These are phyloP conservation scores for Syzygium oleosum DNA, from an alignment of 345 rosid species.

Conservation along the genomic window DNA sequence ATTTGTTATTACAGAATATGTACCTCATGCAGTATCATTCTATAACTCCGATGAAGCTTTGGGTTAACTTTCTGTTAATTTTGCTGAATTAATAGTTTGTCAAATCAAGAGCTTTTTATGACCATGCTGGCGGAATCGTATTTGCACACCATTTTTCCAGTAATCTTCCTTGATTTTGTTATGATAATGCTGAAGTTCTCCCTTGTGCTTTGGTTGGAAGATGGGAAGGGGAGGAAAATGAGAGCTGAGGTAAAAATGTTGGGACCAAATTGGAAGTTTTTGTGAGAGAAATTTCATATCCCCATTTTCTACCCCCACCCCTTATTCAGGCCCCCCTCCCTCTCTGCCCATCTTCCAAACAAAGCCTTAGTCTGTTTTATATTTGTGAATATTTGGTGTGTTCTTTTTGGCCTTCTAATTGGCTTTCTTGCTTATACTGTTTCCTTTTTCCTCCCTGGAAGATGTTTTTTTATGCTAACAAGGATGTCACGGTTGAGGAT, in stretches of 20 bases:
- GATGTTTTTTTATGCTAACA: conserved; percentile 80
- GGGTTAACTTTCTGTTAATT: background rate
- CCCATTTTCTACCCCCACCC: background rate
- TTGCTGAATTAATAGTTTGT: background rate
- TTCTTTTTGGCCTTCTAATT: background rate
- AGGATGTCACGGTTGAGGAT: conserved; percentile 53
- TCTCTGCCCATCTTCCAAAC: background rate
- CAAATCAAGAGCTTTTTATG: background rate
- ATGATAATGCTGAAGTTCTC: background rate
- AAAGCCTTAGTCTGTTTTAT: background rate
- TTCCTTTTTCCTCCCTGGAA: conserved; percentile 13
- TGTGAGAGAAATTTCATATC: background rate
- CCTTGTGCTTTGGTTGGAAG: background rate
- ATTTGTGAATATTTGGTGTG: background rate
- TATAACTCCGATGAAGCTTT: background rate
- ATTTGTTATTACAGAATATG: background rate
- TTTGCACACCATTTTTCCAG: background rate
- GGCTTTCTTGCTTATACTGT: background rate
- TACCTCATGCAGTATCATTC: background rate
- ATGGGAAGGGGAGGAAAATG: background rate
- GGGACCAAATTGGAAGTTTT: background rate
- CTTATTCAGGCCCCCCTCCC: background rate
- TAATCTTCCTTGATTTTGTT: background rate
- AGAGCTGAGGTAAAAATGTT: background rate
- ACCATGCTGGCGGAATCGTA: background rate